Evolutionary conservation across 2,329 filamentous ascomycete species (phyloP), one percentile per base, ranked within the genome.

Genomic region (Diplodia scrobiculata): DNA sequence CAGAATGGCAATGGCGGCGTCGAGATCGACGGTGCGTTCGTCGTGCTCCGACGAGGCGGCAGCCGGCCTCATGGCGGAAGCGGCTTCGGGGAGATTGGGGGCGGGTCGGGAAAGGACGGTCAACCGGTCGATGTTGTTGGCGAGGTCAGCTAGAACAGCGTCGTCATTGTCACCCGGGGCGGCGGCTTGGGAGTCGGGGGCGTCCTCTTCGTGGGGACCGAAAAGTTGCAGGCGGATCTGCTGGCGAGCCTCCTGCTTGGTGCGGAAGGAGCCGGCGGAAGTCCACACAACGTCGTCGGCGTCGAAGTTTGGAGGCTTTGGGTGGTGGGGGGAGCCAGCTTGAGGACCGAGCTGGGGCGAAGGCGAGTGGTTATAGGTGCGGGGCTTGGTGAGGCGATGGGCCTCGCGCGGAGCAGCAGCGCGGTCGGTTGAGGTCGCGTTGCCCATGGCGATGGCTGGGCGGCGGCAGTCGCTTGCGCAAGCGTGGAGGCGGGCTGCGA

Each of bases 1-100:
- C 67, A 83, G 68, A 41, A 83, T 72, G 32, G 73, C 73, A 47
- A 83, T 79, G 5, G 81, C 80, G 11, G 79, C 75, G 47, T 79
- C 78, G 41, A 83, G 67, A 67, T 83, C 81, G 47, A 81, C 74
- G 10, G 66, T 50, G 19, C 74, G 71, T 48, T 73, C 71, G 29
- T 71, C 73, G 3, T 74, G 73, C 19, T 68, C 70, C 29, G 76
- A 68, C 4, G 77, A 78, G 25, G 36, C 38, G 10, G 34, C 29
- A n/a, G 55, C n/a, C 7, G 55, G 48, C 55, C 50, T 47, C 58
- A 60, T 60, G 41, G 41, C 48, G 58, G 74, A 73, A 25, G 67
- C 69, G 34, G 69, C 71, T 47, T 72, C 72, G 19, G 74, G 74
- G n/a, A 69, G 53, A 53, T 69, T 67, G 13, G 70, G 70, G 38